These are phyloP conservation scores for Atalantia buxifolia DNA, from an alignment of 345 rosid species.

Conservation along the genomic window DNA sequence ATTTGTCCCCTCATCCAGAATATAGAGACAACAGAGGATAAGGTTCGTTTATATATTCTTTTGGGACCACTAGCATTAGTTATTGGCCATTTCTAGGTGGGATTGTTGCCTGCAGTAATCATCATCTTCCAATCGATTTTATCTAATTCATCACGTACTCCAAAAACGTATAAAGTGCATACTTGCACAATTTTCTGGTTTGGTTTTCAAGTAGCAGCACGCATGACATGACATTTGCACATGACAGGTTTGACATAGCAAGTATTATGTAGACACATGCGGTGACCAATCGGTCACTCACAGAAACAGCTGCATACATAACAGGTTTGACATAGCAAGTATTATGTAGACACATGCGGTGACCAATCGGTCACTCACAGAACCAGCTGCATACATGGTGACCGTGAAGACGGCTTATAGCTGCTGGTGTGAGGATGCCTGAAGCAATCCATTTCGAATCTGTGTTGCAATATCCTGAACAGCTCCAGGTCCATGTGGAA, in stretches of 20 bases:
- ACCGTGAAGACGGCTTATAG: background rate
- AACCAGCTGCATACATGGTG: too few species aligned
- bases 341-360: too few species aligned
- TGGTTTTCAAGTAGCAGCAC: too few species aligned
- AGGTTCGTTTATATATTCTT: background rate
- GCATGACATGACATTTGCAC: too few species aligned
- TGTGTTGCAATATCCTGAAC: conserved; percentile 26
- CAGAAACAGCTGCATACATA: background rate
- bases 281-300: too few species aligned
- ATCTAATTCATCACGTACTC: too few species aligned
- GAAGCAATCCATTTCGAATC: conserved; percentile 28
- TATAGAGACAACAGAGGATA: background rate
- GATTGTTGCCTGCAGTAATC: background rate
- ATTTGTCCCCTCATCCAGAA: background rate
- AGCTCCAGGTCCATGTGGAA: conserved; percentile 35
- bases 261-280: too few species aligned
- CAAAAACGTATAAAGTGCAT: too few species aligned
- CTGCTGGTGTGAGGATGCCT: conserved; percentile 12
- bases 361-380: too few species aligned
- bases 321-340: background rate
- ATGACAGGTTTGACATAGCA: background rate
- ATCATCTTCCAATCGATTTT: background rate
- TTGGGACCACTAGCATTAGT: background rate
- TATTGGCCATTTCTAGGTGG: background rate
- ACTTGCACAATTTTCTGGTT: too few species aligned